Evolutionary conservation across 2,329 filamentous ascomycete genomes (phyloP).

Genomic region (Tolypocladium guangdongense): DNA sequence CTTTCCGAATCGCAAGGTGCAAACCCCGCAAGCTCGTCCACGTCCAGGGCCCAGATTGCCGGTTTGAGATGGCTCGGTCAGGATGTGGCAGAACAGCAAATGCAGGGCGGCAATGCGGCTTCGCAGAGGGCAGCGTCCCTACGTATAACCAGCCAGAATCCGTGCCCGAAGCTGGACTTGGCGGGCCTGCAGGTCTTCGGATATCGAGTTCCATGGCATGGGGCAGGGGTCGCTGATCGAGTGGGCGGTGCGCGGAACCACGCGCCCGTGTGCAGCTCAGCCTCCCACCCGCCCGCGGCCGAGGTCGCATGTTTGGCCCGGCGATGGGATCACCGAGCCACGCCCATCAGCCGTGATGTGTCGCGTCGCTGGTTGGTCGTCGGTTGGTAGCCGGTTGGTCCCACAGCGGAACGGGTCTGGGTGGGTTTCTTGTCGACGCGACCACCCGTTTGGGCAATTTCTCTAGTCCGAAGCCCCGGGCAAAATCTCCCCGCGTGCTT

Average conservation of each 20-base stretch:
- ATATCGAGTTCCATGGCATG: not conserved
- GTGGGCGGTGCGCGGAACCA: not conserved
- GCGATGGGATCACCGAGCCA: not conserved
- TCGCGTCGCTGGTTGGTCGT: too few species aligned
- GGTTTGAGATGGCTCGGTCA: not conserved
- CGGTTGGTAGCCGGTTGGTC: not conserved
- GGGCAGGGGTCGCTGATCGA: not conserved
- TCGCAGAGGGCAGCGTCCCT: not conserved
- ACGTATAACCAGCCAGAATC: too few species aligned
- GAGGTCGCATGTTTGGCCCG: not conserved
- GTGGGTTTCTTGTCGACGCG: not conserved
- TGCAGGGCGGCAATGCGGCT: not conserved
- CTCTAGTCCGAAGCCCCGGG: not conserved
- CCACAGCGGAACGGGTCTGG: not conserved
- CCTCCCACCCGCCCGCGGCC: not conserved
- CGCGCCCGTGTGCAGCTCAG: not conserved
- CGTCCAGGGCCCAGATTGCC: not conserved
- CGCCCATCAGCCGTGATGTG: not conserved
- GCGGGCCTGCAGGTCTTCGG: not conserved
- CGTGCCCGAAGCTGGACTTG: not conserved
- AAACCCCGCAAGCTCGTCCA: too few species aligned
- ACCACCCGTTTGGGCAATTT: not conserved
- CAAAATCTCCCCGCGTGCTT: not conserved
- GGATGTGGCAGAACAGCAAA: not conserved
- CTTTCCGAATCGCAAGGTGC: not conserved